Evolutionary conservation across 2,329 filamentous ascomycete genomes (phyloP), one percentile per base, ranked within the genome.

Genomic region (Aspergillus chevalieri): DNA sequence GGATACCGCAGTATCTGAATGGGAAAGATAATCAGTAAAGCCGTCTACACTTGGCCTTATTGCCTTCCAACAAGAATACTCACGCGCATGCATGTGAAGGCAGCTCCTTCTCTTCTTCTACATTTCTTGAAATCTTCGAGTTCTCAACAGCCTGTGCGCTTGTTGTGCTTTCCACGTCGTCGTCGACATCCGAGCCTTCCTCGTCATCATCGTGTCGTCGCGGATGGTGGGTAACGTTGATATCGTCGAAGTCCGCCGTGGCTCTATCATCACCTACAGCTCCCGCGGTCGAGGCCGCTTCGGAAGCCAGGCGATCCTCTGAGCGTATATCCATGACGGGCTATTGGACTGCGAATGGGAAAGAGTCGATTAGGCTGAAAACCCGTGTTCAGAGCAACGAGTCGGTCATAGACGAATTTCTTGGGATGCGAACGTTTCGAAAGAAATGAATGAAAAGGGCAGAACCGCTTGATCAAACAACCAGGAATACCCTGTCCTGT

Each of bases 11-110:
- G 71, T 96, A 96, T 36, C 89, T 93, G 66, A 44, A 49, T 43
- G n/a, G 28, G 45, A 54, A 43, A 52, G 47, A 30, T 26, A 47
- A 30, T 53, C 39, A 57, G 47, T 38, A 47, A 42, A 30, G 9
- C 26, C 26, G 26, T 10, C 10, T 5, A 30, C 26, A 12, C 9
- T 12, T 30, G 26, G 26, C 26, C 4, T 12, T 12, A 12, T 12
- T 30, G 10, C 10, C 1, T 12, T 30, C 26, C 26, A 28, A 10
- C 3, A 30, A 9, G 9, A 51, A 49, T 48, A 84, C 87, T 74
- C 84, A 95, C 84, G 91, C 89, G 86, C 92, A 98, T 58, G 94
- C 93, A 76, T 98, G 93, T 54, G 88, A 77, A 22, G 93, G 93
- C 47, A 97, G 82, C 70, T 95, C 89, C 64, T 91, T 91, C 61